These are phyloP conservation scores for Pistacia vera DNA, from an alignment of 345 rosid species.

Conservation along the genomic window DNA sequence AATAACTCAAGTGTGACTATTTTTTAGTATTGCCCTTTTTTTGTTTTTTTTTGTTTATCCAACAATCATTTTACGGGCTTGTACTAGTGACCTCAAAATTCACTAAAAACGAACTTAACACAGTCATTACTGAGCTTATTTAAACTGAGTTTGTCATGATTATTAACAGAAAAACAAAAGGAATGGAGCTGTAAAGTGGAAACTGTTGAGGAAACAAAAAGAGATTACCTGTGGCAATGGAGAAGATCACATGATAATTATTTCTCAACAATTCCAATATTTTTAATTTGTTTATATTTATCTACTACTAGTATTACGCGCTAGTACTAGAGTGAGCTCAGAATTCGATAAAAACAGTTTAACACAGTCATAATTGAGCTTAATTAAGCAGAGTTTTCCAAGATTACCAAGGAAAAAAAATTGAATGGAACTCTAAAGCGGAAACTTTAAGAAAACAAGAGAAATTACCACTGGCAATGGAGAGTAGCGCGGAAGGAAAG, in stretches of 20 bases:
- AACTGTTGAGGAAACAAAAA: neutral
- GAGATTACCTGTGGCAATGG: constrained; percentile 55
- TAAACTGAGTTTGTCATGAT: neutral
- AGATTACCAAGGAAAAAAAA: neutral
- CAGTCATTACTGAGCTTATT: neutral
- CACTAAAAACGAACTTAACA: neutral
- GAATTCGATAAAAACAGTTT: neutral
- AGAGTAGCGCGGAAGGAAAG: constrained; percentile 75
- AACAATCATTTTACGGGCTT: neutral
- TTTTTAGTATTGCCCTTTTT: neutral
- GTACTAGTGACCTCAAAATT: neutral
- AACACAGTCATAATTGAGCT: neutral
- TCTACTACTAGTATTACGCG: neutral
- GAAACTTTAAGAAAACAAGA: neutral
- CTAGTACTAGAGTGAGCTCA: neutral
- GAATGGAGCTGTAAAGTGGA: neutral
- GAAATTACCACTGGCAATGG: constrained; percentile 55
- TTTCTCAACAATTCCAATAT: too few species aligned
- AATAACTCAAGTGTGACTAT: neutral
- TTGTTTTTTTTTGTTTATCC: neutral
- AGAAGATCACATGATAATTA: constrained; percentile 47
- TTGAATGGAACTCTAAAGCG: neutral
- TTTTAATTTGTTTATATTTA: neutral
- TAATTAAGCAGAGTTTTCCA: neutral
- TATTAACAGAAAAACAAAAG: neutral